These are phyloP conservation scores for Oryza nivara DNA, from an alignment of 176 grass and related monocot genomes.

Conservation along the genomic window DNA sequence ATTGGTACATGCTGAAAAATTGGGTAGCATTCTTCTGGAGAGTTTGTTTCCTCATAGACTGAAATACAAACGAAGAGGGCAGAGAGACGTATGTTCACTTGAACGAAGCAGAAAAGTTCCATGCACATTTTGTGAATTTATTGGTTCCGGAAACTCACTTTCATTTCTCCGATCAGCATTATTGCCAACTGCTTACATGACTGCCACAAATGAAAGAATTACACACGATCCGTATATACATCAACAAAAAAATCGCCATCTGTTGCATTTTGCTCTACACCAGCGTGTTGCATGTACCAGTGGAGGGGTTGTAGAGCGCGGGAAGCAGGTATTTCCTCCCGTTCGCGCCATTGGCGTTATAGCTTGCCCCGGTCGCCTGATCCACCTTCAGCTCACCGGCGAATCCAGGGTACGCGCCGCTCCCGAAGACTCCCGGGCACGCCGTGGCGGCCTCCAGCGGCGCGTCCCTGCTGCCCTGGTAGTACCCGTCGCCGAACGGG, in stretches of 20 bases:
- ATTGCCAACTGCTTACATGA: background rate
- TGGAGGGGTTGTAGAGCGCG: constrained; percentile 56
- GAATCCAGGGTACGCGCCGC: constrained; percentile 71
- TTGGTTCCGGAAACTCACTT: background rate
- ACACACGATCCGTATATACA: constrained; percentile 19
- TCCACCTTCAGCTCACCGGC: constrained; percentile 62
- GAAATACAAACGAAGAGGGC: background rate
- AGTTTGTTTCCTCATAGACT: background rate
- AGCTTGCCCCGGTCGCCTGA: constrained; percentile 54
- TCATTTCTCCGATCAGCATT: background rate
- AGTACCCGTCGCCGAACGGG: constrained; percentile 72
- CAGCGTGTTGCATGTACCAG: constrained; percentile 58
- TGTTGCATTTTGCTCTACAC: constrained; percentile 32
- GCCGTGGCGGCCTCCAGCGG: constrained; percentile 63
- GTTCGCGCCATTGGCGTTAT: constrained; percentile 63
- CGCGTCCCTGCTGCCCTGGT: constrained; percentile 64
- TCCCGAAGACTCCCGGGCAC: constrained; percentile 54
- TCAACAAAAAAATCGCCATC: background rate
- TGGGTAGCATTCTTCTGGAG: background rate
- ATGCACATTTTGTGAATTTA: background rate
- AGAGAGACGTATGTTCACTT: background rate
- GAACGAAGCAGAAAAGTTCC: background rate
- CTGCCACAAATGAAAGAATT: constrained; percentile 42
- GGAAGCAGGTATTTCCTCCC: constrained; percentile 80
- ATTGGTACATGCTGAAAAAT: background rate